Evolutionary conservation across 352 stramenopile species (phyloP), one percentile per base, ranked within the genome.

Genomic region (Phytophthora podocarpi): DNA sequence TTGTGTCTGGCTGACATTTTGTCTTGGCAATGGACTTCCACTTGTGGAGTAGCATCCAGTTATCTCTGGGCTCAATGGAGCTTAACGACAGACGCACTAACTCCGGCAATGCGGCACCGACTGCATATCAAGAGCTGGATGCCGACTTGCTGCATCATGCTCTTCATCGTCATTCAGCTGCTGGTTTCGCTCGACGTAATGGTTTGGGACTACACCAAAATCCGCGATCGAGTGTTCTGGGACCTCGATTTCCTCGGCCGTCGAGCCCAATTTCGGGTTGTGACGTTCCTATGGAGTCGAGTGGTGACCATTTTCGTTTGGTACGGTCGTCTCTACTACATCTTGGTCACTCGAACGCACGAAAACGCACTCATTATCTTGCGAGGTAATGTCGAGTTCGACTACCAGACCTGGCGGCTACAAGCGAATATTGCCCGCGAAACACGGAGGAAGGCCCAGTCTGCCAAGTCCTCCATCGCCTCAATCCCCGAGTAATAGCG

Each of bases 211-310:
- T 63, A 53, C 21, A 54, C 48, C 3, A 56, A 54, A 3, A 35
- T 71, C 26, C 56, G 40, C 13, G 63, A 71, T 8, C 63, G 63
- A 13, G 63, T 67, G 18, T 63, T 71, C 26, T 71, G 48, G 63
- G 31, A 71, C 23, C 39, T 67, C 5, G 20, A 57, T 13, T 58
- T 71, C 8, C 42, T 67, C 9, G 63, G 63, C 2, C 58, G 40
- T 15, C 24, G 12, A 21, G 56, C 57, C 2, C 34, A 71, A 40
- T 71, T 71, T 23, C 63, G 57, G 41, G 63, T 71, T 9, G 47
- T 67, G 42, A 50, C 63, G 30, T 71, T 71, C 36, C 56, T 71
- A 1, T 67, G 49, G 56, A 71, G 63, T 63, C 63, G 63, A 32
- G 39, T 67, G 0, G 56, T 67, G 5, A 71, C 63, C 48, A 59